A percentile compares a stretch with the other conserved stretches of the same genome.
Conservation (phyloP, 495 filamentous ascomycete species). For the Cladorrhinum samala region DNA sequence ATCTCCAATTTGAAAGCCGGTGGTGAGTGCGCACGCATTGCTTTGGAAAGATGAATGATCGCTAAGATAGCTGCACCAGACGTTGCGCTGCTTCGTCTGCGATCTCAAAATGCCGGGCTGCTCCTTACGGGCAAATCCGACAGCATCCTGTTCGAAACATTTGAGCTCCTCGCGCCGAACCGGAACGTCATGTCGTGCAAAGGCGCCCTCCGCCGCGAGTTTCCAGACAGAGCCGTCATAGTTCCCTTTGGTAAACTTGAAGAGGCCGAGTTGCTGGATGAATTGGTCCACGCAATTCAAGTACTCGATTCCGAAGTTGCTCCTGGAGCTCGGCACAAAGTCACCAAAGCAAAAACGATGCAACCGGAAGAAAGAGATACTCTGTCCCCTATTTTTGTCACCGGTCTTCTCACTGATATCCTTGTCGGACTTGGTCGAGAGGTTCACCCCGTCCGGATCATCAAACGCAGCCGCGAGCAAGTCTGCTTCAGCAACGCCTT, state of each 20-base stretch:
- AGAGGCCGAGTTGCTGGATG: slow-evolving; percentile 29
- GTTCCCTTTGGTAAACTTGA: slow-evolving; percentile 30
- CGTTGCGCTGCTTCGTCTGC: slow-evolving; percentile 34
- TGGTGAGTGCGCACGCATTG: slow-evolving; percentile 8
- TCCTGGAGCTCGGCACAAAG: slow-evolving; percentile 32
- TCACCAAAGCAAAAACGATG: slow-evolving; percentile 32
- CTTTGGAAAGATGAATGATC: neutral
- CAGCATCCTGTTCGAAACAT: slow-evolving; percentile 45
- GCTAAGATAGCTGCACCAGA: slow-evolving; percentile 4
- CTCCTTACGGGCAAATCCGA: slow-evolving; percentile 34
- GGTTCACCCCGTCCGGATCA: slow-evolving; percentile 28
- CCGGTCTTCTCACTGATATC: slow-evolving; percentile 46
- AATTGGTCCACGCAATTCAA: slow-evolving; percentile 36
- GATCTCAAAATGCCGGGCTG: slow-evolving; percentile 54
- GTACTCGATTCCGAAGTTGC: slow-evolving; percentile 32
- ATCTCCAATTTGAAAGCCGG: slow-evolving; percentile 1
- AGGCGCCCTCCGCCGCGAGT: slow-evolving; percentile 48
- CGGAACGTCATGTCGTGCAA: slow-evolving; percentile 37
- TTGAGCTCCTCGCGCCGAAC: slow-evolving; percentile 51
- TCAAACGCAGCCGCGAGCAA: slow-evolving; percentile 59
- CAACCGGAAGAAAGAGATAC: slow-evolving; percentile 51
- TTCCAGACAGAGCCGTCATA: slow-evolving; percentile 46
- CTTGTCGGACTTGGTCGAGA: slow-evolving; percentile 38
- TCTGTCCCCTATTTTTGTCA: slow-evolving; percentile 47
- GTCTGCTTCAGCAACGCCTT: slow-evolving; percentile 41